Base-by-base conservation (phyloP, 768 basidiomycete species). In the Calocybe indica region DNA sequence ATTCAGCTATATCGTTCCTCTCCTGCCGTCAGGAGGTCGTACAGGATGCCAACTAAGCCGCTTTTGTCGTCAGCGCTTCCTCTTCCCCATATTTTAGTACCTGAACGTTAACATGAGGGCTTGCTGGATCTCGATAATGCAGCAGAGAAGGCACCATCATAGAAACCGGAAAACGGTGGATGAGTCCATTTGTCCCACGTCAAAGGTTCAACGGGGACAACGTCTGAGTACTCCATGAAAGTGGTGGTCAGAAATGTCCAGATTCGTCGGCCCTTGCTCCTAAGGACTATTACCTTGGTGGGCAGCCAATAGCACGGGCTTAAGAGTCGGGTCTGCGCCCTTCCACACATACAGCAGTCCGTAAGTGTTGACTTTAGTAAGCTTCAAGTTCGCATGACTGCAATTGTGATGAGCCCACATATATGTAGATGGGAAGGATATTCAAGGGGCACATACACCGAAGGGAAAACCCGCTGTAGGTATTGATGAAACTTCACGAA, bases 51-150 rank as follows among this genome's bases (percentile, higher is more conserved):
- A 47, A 87, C 79, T 40, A 87, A 58, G n/a, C 79, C 82, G 41
- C 75, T 78, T 68, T 92, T 92, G 66, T 88, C 85, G 56, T 92
- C 88, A 2, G 68, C 69, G 41, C 76, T 73, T 33, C 89, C 89
- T 7, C 89, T 73, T 6, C 89, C 89, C 86, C 87, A 90, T 12
- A 92, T 71, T 50, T 71, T 75, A 44, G 76, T 51, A 13, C 70
- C 70, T 72, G 31, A 30, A 29, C 8, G 33, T 5, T 13, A 37
- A 37, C 29, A 47, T 46, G 11, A 32, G 36, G 40, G 39, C 14
- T 13, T 0, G 1, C 11, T 31, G 34, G 44, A 43, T 5, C 42
- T 44, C 48, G 11, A 28, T 31, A 34, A 3, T 30, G 15, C 6
- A 22, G 35, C 39, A 11, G 36, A 13, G 10, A 43, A 8, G 58